These are phyloP conservation scores for Sphagnurus paluster DNA, from an alignment of 1,284 basidiomycete species.

Conservation along the genomic window DNA sequence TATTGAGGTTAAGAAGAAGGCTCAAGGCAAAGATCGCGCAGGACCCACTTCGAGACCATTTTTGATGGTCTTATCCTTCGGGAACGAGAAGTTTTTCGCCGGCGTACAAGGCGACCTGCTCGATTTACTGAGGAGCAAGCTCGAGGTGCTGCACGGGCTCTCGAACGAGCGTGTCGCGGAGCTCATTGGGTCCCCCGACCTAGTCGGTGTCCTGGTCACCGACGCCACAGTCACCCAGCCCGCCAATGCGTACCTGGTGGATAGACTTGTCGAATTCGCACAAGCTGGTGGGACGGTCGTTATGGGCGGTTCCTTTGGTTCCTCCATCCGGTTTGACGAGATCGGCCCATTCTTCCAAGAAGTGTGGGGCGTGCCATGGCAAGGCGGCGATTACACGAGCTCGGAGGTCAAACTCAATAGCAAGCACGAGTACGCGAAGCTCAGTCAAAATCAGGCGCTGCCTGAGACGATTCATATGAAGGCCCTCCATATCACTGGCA, in stretches of 20 bases:
- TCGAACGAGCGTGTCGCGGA: constrained; percentile 21
- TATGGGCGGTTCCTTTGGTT: constrained; percentile 29
- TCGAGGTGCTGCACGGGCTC: constrained; percentile 24
- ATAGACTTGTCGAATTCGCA: constrained; percentile 26
- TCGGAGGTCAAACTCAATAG: constrained; percentile 18
- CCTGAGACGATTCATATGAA: constrained; percentile 18
- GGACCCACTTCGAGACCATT: constrained; percentile 19
- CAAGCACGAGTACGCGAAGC: constrained; percentile 22
- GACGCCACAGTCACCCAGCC: constrained; percentile 25
- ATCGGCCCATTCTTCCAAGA: constrained; percentile 19
- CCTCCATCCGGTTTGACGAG: constrained; percentile 7
- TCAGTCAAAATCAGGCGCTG: constrained; percentile 14
- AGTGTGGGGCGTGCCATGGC: constrained; percentile 22
- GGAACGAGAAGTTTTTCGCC: constrained; percentile 20
- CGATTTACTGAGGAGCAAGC: constrained; percentile 21
- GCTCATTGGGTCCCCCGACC: constrained; percentile 24
- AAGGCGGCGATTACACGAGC: constrained; percentile 13
- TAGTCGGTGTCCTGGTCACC: constrained; percentile 29
- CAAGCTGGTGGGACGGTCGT: constrained; percentile 30
- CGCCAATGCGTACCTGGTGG: constrained; percentile 21
- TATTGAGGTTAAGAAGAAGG: background rate
- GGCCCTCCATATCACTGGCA: constrained; percentile 22
- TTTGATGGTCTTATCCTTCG: constrained; percentile 26
- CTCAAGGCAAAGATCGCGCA: background rate
- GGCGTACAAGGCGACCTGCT: constrained; percentile 21